phyloP scores from a whole-genome alignment of 75 land plant genomes.

The Cryptomeria japonica region DNA sequence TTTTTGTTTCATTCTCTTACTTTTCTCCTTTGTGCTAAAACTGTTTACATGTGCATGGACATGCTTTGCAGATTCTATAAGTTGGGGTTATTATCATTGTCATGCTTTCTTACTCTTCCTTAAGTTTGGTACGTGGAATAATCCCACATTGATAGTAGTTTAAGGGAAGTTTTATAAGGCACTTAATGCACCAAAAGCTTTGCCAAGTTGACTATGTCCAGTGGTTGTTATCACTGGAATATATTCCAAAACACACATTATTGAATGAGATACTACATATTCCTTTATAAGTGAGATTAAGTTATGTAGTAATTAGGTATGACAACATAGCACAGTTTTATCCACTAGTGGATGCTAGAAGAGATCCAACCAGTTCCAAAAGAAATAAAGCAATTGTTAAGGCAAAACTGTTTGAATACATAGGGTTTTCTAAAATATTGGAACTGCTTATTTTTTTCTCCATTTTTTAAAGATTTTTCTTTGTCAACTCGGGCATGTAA shows the following conservation, averaged over 20 bases:
- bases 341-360: background rate
- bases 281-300: background rate
- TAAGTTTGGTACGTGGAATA: background rate
- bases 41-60: background rate
- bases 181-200: no score
- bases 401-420: background rate
- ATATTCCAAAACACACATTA: background rate
- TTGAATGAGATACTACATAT: background rate
- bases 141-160: no score
- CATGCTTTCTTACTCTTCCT: background rate
- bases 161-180: no score
- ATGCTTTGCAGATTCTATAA: background rate
- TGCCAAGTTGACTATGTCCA: background rate
- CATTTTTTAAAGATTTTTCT: background rate
- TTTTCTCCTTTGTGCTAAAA: background rate
- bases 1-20: background rate
- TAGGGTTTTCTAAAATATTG: no score
- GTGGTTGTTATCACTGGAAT: background rate
- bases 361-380: background rate
- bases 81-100: background rate
- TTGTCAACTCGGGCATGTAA: slow-evolving; percentile 51
- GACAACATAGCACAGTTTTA: no score
- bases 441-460: no score
- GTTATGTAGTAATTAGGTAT: background rate
- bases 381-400: background rate